Percentiles rank a stretch among this genome's conserved stretches.
Evolutionary conservation across 495 filamentous ascomycete species (phyloP).

Genomic region (Penicillium atrosanguineum): DNA sequence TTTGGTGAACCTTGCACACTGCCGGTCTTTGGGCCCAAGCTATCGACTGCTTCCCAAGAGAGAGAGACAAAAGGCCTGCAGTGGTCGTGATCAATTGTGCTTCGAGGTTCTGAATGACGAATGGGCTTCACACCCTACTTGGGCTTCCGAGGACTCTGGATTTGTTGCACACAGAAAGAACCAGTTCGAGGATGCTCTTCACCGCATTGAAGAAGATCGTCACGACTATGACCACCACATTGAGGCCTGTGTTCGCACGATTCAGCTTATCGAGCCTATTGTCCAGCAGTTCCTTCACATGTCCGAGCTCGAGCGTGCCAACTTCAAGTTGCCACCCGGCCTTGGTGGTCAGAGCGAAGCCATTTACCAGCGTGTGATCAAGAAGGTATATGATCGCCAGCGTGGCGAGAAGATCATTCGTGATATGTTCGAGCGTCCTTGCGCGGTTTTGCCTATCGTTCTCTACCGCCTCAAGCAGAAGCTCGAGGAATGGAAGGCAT

Average conservation of each 20-base stretch:
- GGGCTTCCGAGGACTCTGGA: conserved; percentile 97
- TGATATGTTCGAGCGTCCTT: conserved; percentile 77
- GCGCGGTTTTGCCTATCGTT: conserved; percentile 79
- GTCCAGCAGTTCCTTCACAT: conserved; percentile 81
- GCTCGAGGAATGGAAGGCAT: conserved; percentile 94
- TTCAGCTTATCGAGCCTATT: conserved; percentile 92
- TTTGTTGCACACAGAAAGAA: conserved; percentile 99
- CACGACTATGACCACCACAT: conserved; percentile 99
- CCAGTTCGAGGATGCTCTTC: conserved; percentile 83
- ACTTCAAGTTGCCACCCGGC: conserved; percentile 73
- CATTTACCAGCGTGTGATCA: conserved; percentile 93
- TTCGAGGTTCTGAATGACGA: conserved; percentile 90
- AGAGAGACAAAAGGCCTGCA: conserved; percentile 83
- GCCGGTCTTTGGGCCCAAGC: conserved; percentile 88
- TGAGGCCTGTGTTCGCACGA: conserved; percentile 86
- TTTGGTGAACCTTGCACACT: conserved; percentile 85
- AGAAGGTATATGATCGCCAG: conserved; percentile 94
- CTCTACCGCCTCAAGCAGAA: conserved; percentile 87
- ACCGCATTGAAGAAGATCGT: conserved; percentile 95
- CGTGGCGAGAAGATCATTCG: conserved; percentile 77
- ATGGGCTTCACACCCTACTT: conserved; percentile 98
- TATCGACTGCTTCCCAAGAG: conserved; percentile 89
- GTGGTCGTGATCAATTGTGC: conserved; percentile 92
- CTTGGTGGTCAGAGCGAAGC: conserved; percentile 92
- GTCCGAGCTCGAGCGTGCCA: conserved; percentile 63